Conservation (phyloP, 2,329 filamentous ascomycete genomes). For the Ophiostoma perfectum region DNA sequence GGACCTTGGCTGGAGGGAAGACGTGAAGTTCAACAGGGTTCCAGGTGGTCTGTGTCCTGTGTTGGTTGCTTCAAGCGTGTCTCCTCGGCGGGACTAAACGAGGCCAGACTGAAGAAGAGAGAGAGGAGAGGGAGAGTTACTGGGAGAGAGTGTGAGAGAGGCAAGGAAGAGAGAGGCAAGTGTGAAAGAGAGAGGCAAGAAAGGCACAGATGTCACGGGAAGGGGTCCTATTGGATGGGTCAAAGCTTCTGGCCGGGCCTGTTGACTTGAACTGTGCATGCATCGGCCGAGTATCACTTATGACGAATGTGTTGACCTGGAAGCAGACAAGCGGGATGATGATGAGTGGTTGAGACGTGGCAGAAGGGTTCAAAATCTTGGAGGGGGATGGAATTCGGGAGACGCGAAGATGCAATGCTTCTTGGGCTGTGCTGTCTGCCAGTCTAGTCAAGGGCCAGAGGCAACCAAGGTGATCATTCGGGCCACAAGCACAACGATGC, state of each 20-base stretch:
- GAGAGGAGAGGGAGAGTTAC: neutral
- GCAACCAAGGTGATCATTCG: neutral
- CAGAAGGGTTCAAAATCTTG: too few species aligned
- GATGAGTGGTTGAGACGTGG: too few species aligned
- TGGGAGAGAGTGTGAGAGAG: neutral
- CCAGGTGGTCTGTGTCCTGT: neutral
- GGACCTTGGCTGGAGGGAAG: neutral
- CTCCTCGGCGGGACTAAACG: neutral
- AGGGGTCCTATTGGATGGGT: neutral
- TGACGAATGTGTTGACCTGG: neutral
- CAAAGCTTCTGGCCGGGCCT: neutral
- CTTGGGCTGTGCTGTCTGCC: too few species aligned
- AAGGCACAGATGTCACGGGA: neutral
- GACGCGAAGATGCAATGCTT: too few species aligned
- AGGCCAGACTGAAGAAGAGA: neutral
- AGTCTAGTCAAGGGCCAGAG: neutral
- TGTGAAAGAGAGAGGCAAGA: neutral
- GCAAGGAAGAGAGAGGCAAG: neutral
- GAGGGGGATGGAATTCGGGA: too few species aligned
- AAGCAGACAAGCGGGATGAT: neutral
- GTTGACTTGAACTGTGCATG: neutral
- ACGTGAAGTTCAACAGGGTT: slow-evolving; percentile 4
- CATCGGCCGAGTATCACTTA: neutral
- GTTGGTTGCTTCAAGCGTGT: neutral
- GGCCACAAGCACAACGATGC: neutral